These are phyloP conservation scores for Trypanosoma platydactyli DNA, from an alignment of 208 protist species.

Conservation along the genomic window DNA sequence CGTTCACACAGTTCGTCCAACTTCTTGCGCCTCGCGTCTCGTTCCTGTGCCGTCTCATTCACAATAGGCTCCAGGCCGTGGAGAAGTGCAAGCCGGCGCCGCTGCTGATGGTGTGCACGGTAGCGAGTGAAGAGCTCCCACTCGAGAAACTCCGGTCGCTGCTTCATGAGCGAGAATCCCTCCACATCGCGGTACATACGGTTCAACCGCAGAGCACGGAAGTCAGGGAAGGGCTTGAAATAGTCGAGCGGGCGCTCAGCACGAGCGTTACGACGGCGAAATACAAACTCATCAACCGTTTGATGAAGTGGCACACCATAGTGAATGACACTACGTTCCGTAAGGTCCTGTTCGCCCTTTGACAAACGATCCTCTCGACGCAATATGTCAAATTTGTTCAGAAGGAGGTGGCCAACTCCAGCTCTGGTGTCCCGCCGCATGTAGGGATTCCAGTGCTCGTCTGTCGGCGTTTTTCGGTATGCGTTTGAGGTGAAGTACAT, in stretches of 20 bases:
- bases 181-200: slow-evolving; percentile 85
- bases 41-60: slow-evolving; percentile 84
- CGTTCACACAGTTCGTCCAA: slow-evolving; percentile 84
- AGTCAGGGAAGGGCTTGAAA: slow-evolving; percentile 86
- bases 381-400: slow-evolving; percentile 81
- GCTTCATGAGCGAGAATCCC: slow-evolving; percentile 85
- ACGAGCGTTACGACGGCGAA: slow-evolving; percentile 79
- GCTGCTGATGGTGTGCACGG: slow-evolving; percentile 87
- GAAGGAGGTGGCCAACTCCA: slow-evolving; percentile 81
- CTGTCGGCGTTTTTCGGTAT: slow-evolving; percentile 62
- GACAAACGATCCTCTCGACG: slow-evolving; percentile 72
- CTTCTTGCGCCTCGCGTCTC: slow-evolving; percentile 54
- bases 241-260: slow-evolving; percentile 87
- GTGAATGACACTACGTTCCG: slow-evolving; percentile 72
- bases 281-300: slow-evolving; percentile 82
- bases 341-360: slow-evolving; percentile 72
- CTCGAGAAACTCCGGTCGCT: slow-evolving; percentile 81
- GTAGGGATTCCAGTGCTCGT: slow-evolving; percentile 84
- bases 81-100: slow-evolving; percentile 71
- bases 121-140: slow-evolving; percentile 92
- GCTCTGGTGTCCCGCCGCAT: slow-evolving; percentile 47
- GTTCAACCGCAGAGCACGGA: slow-evolving; percentile 71
- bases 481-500: slow-evolving; percentile 60
- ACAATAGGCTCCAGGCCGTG: slow-evolving; percentile 84
- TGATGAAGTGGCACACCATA: slow-evolving; percentile 79